phyloP scores from a whole-genome alignment of 768 basidiomycete species.

The Tephrocybe sp. region DNA sequence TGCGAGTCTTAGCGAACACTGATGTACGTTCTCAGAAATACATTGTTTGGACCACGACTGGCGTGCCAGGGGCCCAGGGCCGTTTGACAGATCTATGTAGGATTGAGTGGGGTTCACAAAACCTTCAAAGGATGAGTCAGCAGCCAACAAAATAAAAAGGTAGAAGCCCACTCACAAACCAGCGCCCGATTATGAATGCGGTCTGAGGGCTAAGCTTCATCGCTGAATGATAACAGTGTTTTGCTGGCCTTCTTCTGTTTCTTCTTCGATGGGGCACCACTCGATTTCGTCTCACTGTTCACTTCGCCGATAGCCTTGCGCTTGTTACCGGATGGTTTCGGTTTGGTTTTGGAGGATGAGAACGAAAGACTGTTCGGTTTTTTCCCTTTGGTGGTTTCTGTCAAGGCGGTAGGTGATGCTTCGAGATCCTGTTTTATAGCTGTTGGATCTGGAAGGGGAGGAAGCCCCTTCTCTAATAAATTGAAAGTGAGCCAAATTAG shows the following conservation, averaged over 20 bases:
- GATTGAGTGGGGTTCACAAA: no score
- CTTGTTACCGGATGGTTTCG: conserved; percentile 33
- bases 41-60: no score
- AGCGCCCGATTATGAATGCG: no score
- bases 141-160: conserved; percentile 7
- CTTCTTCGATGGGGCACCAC: conserved; percentile 41
- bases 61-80: no score
- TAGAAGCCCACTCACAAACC: no score
- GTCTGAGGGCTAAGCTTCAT: conserved; percentile 43
- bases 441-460: conserved; percentile 45
- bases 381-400: conserved; percentile 7
- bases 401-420: conserved; percentile 6
- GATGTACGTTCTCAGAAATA: background rate
- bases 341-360: conserved; percentile 36
- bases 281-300: conserved; percentile 25
- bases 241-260: conserved; percentile 55
- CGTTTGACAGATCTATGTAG: no score
- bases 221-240: conserved; percentile 56
- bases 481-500: background rate
- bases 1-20: background rate
- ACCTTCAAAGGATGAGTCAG: no score
- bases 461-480: conserved; percentile 56
- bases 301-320: conserved; percentile 35
- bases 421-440: conserved; percentile 12
- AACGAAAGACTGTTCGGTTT: conserved; percentile 40